Percentiles rank a stretch among this genome's conserved stretches.
Conservation (phyloP, 495 filamentous ascomycete genomes). For the Jackrogersella minutella region DNA sequence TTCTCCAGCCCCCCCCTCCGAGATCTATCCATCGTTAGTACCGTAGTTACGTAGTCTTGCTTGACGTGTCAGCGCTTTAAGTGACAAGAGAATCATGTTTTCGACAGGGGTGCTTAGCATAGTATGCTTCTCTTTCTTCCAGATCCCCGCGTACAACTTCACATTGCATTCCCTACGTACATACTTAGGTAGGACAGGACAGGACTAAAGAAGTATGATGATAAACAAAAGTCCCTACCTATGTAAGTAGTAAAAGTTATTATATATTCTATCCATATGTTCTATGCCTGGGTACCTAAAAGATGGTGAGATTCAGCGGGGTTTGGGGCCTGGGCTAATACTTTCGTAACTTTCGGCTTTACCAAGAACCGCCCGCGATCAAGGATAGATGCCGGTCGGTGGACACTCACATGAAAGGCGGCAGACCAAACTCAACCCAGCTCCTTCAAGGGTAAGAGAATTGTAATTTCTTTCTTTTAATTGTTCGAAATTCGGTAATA, state of each 20-base stretch:
- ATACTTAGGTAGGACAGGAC: neutral
- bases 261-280: neutral
- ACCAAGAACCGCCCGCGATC: slow-evolving; percentile 32
- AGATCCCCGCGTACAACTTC: slow-evolving; percentile 20
- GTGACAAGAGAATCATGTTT: slow-evolving; percentile 25
- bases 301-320: slow-evolving; percentile 40
- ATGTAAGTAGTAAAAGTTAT: slow-evolving; percentile 6
- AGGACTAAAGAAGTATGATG: neutral
- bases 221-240: slow-evolving; percentile 11
- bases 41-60: slow-evolving; percentile 32
- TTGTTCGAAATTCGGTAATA: slow-evolving; percentile 26
- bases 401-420: slow-evolving; percentile 17
- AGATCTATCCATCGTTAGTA: no score
- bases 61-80: slow-evolving; percentile 34
- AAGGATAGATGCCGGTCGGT: slow-evolving; percentile 35
- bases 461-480: slow-evolving; percentile 27
- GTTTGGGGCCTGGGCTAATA: no score
- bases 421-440: slow-evolving; percentile 36
- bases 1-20: slow-evolving; percentile 17
- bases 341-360: slow-evolving; percentile 35
- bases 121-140: slow-evolving; percentile 1
- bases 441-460: slow-evolving; percentile 4
- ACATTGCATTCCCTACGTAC: slow-evolving; percentile 1
- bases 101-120: slow-evolving; percentile 9
- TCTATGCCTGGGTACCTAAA: neutral